Conservation (phyloP, 1,284 basidiomycete species). For the Taiwanofungus camphoratus region DNA sequence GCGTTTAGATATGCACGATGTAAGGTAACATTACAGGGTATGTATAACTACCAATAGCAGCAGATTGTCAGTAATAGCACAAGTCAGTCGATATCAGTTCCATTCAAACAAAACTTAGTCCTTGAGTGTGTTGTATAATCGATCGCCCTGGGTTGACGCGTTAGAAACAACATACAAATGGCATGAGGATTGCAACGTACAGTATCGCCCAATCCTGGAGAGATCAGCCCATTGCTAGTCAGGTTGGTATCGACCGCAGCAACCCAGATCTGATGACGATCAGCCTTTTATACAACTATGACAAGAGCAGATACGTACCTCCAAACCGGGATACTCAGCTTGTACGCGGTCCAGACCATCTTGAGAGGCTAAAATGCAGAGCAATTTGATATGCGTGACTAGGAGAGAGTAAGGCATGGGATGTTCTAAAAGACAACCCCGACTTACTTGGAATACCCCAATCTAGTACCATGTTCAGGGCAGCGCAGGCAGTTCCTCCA, state of each 20-base stretch:
- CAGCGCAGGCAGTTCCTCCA: slow-evolving; percentile 88
- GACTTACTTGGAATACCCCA: slow-evolving; percentile 74
- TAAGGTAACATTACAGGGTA: too few relatives aligned
- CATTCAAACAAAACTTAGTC: slow-evolving; percentile 16
- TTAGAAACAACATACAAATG: neutral
- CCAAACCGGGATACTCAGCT: slow-evolving; percentile 68
- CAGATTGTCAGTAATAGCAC: too few relatives aligned
- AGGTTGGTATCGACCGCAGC: slow-evolving; percentile 74
- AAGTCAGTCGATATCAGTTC: too few relatives aligned
- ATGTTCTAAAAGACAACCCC: neutral
- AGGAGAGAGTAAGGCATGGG: slow-evolving; percentile 1
- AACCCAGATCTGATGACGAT: slow-evolving; percentile 64
- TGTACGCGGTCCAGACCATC: slow-evolving; percentile 69
- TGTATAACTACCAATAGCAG: too few relatives aligned
- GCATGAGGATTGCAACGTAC: slow-evolving; percentile 31
- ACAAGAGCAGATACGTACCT: slow-evolving; percentile 42
- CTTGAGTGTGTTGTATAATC: slow-evolving; percentile 30
- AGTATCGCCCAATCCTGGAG: slow-evolving; percentile 85
- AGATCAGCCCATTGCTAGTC: slow-evolving; percentile 72
- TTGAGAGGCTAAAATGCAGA: slow-evolving; percentile 78
- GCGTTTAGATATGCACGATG: too few relatives aligned
- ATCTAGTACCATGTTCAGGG: slow-evolving; percentile 77
- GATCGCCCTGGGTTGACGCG: slow-evolving; percentile 26
- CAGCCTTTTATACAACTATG: neutral
- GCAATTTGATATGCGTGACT: slow-evolving; percentile 77